phyloP scores from a whole-genome alignment of 2,329 filamentous ascomycete genomes.

The Colletotrichum salicis region DNA sequence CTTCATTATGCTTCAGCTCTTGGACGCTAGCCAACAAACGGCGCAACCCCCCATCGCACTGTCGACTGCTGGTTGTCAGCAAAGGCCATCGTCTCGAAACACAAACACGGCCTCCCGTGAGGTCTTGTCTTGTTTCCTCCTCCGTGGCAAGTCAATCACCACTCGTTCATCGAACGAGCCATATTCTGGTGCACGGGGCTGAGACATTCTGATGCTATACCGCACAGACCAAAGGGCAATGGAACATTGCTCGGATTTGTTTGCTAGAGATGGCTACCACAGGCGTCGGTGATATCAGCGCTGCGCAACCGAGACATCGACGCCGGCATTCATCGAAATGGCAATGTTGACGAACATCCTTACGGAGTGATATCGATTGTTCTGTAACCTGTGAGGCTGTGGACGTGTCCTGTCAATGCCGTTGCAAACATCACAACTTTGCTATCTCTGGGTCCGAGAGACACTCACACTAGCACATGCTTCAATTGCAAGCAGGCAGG shows the following conservation, averaged over 20 bases:
- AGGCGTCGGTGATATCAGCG: constrained; percentile 12
- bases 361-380: background rate
- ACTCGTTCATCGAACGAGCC: constrained; percentile 13
- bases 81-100: constrained; percentile 18
- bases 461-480: constrained; percentile 26
- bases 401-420: background rate
- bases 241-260: constrained; percentile 18
- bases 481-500: constrained; percentile 21
- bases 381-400: background rate
- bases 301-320: constrained; percentile 7
- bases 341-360: background rate
- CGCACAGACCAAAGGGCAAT: constrained; percentile 25
- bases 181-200: constrained; percentile 3
- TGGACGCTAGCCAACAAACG: constrained; percentile 9
- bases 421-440: background rate
- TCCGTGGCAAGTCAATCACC: constrained; percentile 13
- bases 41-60: constrained; percentile 14
- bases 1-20: constrained; percentile 1
- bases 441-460: constrained; percentile 17
- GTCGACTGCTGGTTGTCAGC: constrained; percentile 9
- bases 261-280: constrained; percentile 8
- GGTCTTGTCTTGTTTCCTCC: background rate
- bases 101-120: constrained; percentile 18
- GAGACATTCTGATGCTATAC: constrained; percentile 27
- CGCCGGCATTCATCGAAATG: background rate